Conservation (phyloP, 2,329 filamentous ascomycete genomes). For the Neopestalotiopsis rosae region DNA sequence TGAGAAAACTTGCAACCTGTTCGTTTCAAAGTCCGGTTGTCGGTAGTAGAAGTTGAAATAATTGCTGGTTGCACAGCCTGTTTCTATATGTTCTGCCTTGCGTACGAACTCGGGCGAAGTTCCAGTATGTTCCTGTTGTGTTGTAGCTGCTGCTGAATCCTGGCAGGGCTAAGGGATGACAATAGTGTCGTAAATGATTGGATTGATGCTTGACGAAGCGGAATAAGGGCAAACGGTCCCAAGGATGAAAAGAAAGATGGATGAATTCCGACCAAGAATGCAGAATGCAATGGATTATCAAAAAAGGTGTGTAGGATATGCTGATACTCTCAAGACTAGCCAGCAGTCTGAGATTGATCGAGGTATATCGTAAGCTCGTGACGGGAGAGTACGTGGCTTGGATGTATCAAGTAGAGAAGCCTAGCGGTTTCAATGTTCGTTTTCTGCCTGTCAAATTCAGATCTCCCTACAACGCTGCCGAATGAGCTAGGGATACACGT, state of each 20-base stretch:
- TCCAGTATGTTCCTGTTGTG: background rate
- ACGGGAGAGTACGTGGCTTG: constrained; percentile 8
- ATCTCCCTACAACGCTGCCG: constrained; percentile 4
- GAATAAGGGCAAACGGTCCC: background rate
- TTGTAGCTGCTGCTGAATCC: constrained; percentile 7
- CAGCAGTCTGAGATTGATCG: constrained; percentile 17
- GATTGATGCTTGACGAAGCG: background rate
- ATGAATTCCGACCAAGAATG: constrained; percentile 3
- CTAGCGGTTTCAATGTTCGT: background rate
- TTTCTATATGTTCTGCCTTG: constrained; percentile 18
- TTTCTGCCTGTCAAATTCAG: constrained; percentile 8
- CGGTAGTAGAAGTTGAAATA: background rate
- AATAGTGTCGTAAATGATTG: background rate
- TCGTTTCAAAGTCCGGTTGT: background rate
- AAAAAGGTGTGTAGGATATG: background rate
- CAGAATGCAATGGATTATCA: constrained; percentile 9
- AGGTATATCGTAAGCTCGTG: constrained; percentile 18
- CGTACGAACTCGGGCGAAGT: constrained; percentile 7
- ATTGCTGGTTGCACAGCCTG: constrained; percentile 15
- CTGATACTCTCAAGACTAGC: constrained; percentile 14
- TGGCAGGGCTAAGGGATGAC: constrained; percentile 2
- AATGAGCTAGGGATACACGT: constrained; percentile 14
- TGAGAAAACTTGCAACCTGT: background rate
- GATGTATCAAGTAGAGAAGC: constrained; percentile 15
- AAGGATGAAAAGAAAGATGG: constrained; percentile 6